phyloP scores from a whole-genome alignment of 495 filamentous ascomycete genomes.

The Neurospora tetraspora region DNA sequence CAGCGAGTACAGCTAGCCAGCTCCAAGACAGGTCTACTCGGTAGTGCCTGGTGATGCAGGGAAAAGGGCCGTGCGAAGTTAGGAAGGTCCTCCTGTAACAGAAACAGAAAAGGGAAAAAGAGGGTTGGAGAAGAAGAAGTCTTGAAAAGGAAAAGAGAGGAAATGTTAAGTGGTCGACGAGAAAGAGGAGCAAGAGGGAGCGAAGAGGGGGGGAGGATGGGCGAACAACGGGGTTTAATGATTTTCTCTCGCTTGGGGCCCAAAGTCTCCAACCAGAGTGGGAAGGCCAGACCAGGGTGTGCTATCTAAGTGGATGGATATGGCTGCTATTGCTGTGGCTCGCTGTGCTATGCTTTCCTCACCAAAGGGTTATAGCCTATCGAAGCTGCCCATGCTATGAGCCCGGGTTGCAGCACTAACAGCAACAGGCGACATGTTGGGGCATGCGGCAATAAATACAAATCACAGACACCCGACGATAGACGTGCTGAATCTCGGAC shows the following conservation, averaged over 20 bases:
- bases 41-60: constrained; percentile 9
- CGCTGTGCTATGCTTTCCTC: neutral
- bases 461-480: neutral
- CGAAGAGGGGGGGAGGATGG: constrained; percentile 13
- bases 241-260: constrained; percentile 17
- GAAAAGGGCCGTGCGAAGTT: constrained; percentile 5
- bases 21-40: neutral
- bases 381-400: neutral
- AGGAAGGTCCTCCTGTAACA: constrained; percentile 18
- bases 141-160: constrained; percentile 20
- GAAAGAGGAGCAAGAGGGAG: constrained; percentile 16
- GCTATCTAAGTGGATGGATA: neutral
- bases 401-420: neutral
- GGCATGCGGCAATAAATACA: neutral
- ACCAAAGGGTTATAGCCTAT: neutral
- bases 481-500: neutral
- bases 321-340: neutral
- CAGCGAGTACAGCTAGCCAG: neutral
- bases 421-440: neutral
- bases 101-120: constrained; percentile 21
- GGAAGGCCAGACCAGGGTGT: neutral
- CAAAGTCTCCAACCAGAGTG: neutral
- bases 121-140: constrained; percentile 19
- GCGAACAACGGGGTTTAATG: constrained; percentile 30
- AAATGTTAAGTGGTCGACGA: neutral